Conservation (phyloP, 2,329 filamentous ascomycete genomes). For the Cercospora sp. region DNA sequence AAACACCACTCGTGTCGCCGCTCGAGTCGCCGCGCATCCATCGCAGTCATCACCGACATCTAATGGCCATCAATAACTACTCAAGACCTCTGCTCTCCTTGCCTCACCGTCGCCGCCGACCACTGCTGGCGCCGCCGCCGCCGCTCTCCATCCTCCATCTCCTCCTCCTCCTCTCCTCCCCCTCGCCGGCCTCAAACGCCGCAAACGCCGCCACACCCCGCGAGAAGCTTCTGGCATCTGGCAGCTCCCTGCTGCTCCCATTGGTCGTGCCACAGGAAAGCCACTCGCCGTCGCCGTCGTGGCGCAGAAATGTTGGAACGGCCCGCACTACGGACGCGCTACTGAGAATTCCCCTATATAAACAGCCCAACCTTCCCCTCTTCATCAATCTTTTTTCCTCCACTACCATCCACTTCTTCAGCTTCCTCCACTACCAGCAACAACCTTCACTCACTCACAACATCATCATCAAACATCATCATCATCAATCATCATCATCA, state of each 20-base stretch:
- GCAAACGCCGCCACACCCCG: background rate
- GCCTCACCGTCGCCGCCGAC: background rate
- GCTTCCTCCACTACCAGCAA: conserved; percentile 2
- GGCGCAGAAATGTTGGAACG: background rate
- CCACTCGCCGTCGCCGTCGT: background rate
- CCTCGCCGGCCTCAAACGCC: background rate
- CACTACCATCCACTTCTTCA: conserved; percentile 3
- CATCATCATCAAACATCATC: background rate
- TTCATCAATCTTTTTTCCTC: background rate
- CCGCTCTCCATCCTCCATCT: background rate
- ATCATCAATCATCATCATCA: background rate
- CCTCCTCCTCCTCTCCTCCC: background rate
- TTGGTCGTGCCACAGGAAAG: background rate
- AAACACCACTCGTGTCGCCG: background rate
- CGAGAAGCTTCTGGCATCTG: background rate
- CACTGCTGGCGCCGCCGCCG: background rate
- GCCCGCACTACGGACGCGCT: background rate
- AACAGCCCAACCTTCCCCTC: background rate
- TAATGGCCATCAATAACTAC: background rate
- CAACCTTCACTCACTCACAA: background rate
- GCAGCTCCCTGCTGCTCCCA: background rate
- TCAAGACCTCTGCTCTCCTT: background rate
- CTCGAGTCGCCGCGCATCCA: background rate
- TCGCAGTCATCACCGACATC: background rate
- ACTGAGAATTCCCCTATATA: too few relatives aligned